A percentile compares a stretch with the other conserved stretches of the same genome.
These are phyloP conservation scores for Yamadazyma conglobata DNA, from an alignment of 1,139 yeast genomes.

Conservation along the genomic window DNA sequence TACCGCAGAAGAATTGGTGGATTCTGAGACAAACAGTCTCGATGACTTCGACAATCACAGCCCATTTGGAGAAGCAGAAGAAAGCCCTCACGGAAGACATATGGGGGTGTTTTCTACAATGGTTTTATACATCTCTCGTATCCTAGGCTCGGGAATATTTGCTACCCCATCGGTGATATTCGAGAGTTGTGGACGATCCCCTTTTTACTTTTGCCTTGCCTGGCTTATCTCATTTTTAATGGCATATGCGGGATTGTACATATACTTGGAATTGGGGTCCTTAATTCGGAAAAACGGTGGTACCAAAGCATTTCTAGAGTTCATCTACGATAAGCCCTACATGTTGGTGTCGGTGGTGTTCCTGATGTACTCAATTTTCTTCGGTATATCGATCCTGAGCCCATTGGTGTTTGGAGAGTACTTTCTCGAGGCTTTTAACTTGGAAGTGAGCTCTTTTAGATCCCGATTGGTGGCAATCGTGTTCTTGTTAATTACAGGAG, in stretches of 20 bases:
- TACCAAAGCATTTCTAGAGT: conserved; percentile 65
- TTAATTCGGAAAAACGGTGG: conserved; percentile 75
- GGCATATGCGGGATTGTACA: conserved; percentile 63
- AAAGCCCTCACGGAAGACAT: conserved; percentile 74
- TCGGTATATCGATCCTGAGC: conserved; percentile 65
- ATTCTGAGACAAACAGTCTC: conserved; percentile 2
- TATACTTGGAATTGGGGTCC: conserved; percentile 67
- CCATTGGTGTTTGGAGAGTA: conserved; percentile 73
- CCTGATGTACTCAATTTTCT: conserved; percentile 53
- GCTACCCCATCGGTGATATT: conserved; percentile 68
- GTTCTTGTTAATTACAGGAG: conserved; percentile 40
- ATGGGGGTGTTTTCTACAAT: conserved; percentile 65
- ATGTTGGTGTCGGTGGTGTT: conserved; percentile 58
- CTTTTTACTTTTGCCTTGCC: conserved; percentile 52
- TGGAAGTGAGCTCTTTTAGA: conserved; percentile 33
- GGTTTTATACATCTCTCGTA: conserved; percentile 60
- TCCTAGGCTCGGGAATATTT: conserved; percentile 76
- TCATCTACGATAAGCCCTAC: conserved; percentile 57
- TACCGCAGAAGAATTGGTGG: conserved; percentile 5
- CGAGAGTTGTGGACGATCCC: conserved; percentile 65
- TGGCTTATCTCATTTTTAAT: conserved; percentile 62
- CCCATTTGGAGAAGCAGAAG: conserved; percentile 34
- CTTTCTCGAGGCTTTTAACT: conserved; percentile 47
- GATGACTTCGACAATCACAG: conserved; percentile 4
- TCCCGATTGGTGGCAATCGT: conserved; percentile 43